Evolutionary conservation across 441 rosid genomes (phyloP).

Genomic region (Omphalea diandra): DNA sequence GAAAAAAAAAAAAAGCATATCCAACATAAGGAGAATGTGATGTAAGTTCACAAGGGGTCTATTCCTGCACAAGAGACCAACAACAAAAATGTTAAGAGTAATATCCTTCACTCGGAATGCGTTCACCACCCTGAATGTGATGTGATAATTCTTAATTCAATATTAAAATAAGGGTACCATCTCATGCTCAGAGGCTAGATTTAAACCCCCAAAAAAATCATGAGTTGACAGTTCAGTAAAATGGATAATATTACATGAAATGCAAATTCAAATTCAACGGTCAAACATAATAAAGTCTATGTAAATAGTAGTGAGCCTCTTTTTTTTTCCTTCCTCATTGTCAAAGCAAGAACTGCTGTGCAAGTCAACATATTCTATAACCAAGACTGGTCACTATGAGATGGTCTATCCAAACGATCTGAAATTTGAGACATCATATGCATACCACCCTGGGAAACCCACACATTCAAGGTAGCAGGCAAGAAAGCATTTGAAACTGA

Average conservation of each 20-base stretch:
- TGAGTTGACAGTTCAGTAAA: background rate
- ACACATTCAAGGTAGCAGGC: background rate
- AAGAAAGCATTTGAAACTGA: background rate
- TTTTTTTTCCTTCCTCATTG: too few relatives aligned
- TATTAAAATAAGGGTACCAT: background rate
- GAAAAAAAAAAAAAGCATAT: too few relatives aligned
- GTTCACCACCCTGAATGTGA: background rate
- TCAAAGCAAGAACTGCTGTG: background rate
- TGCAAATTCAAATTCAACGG: background rate
- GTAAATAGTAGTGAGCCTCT: too few relatives aligned
- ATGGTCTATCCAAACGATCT: background rate
- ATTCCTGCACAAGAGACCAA: background rate
- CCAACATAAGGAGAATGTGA: background rate
- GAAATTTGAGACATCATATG: background rate
- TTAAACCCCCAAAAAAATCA: background rate
- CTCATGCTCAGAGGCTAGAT: background rate
- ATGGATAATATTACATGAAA: background rate
- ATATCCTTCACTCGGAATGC: background rate
- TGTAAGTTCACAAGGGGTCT: background rate
- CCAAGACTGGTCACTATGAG: too few relatives aligned
- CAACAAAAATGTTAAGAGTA: background rate
- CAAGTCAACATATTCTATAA: background rate
- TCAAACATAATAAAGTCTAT: background rate
- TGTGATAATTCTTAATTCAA: background rate
- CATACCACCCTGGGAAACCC: background rate